A percentile compares a stretch with the other conserved stretches of the same genome.
These are phyloP conservation scores for Epichloe coenophiala DNA, from an alignment of 2,329 filamentous ascomycete genomes.

Conservation along the genomic window DNA sequence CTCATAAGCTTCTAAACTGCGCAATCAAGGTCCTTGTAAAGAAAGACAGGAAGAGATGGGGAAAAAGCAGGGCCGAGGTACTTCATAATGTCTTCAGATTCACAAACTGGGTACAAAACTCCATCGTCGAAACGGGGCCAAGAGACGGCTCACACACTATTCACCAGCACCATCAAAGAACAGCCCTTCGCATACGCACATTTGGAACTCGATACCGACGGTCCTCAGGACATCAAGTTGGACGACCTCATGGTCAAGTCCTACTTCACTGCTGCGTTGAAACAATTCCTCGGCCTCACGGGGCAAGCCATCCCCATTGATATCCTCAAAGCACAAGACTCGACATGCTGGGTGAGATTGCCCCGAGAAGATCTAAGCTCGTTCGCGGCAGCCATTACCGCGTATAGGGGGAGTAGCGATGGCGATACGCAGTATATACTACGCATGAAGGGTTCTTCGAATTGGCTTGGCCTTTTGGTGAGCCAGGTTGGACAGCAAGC, in stretches of 20 bases:
- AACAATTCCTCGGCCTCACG: constrained; percentile 55
- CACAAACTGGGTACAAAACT: not conserved
- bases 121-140: constrained; percentile 15
- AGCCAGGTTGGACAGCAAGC: constrained; percentile 25
- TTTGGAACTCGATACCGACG: constrained; percentile 31
- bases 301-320: constrained; percentile 57
- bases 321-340: constrained; percentile 46
- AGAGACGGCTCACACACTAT: constrained; percentile 33
- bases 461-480: constrained; percentile 49
- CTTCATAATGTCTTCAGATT: not conserved
- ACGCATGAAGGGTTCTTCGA: constrained; percentile 42
- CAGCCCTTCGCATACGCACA: constrained; percentile 45
- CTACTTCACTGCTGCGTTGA: constrained; percentile 49
- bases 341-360: constrained; percentile 50
- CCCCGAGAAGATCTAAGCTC: constrained; percentile 45
- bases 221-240: constrained; percentile 20
- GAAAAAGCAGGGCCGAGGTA: not conserved
- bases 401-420: constrained; percentile 41
- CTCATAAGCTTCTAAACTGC: too few relatives aligned
- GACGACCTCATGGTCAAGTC: constrained; percentile 50
- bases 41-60: not conserved
- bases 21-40: not conserved
- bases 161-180: constrained; percentile 34
- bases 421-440: constrained; percentile 35
- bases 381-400: constrained; percentile 51